Percentiles rank a stretch among this genome's conserved stretches.
phyloP scores from a whole-genome alignment of 495 filamentous ascomycete species.

The Lepraria neglecta region DNA sequence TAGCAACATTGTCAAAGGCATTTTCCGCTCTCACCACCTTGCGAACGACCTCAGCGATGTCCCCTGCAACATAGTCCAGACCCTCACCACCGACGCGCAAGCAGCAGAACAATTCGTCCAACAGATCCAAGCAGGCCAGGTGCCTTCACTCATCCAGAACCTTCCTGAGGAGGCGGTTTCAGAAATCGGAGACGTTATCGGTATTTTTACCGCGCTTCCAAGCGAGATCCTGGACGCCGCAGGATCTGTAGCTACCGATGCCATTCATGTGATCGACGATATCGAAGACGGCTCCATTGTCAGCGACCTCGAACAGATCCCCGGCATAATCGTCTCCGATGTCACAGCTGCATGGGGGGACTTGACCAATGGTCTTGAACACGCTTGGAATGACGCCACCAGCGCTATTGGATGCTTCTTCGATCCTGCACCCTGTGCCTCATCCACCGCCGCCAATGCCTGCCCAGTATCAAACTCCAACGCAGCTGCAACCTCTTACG shows the following conservation, averaged over 20 bases:
- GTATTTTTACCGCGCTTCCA: constrained; percentile 9
- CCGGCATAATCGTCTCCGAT: constrained; percentile 10
- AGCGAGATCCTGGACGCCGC: constrained; percentile 8
- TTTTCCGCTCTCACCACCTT: constrained; percentile 15
- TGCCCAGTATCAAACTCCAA: not conserved
- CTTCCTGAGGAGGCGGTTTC: constrained; percentile 18
- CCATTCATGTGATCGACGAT: constrained; percentile 15
- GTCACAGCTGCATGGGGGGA: constrained; percentile 18
- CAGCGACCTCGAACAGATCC: constrained; percentile 14
- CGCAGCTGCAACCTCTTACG: not conserved
- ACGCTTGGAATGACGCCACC: constrained; percentile 10
- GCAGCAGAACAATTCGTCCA: constrained; percentile 16
- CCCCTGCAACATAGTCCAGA: constrained; percentile 18
- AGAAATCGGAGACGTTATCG: constrained; percentile 8
- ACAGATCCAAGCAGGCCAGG: constrained; percentile 14
- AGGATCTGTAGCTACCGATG: constrained; percentile 15
- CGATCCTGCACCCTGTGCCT: constrained; percentile 7
- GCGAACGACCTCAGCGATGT: not conserved
- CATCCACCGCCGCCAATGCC: not conserved
- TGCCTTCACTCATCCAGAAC: constrained; percentile 16
- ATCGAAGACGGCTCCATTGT: constrained; percentile 21
- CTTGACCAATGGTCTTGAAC: constrained; percentile 12
- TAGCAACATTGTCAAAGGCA: constrained; percentile 17
- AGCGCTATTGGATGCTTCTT: constrained; percentile 7
- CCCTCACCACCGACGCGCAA: constrained; percentile 9